Conservation (phyloP, 2,329 filamentous ascomycete species). For the Beauveria caledonica region DNA sequence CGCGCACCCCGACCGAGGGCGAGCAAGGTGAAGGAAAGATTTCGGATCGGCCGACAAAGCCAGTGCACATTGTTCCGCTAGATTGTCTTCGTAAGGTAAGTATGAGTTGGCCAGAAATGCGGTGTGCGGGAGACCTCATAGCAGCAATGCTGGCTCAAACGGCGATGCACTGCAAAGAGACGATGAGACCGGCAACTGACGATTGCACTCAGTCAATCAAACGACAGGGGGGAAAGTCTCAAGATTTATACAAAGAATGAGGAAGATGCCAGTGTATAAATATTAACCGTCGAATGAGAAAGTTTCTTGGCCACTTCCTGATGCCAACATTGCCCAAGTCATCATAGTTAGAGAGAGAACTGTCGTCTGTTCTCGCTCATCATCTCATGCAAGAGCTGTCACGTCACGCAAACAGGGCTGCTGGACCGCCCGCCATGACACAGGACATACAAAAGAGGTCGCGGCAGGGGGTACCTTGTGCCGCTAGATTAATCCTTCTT, state of each 20-base stretch:
- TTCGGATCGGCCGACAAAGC: background rate
- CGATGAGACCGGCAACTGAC: no score
- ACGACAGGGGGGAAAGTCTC: no score
- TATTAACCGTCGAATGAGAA: no score
- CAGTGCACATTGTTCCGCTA: background rate
- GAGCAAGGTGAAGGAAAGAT: background rate
- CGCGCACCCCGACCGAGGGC: background rate
- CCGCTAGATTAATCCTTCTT: background rate
- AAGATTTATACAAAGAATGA: background rate
- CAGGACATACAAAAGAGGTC: background rate
- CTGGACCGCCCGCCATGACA: background rate
- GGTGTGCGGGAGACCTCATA: background rate
- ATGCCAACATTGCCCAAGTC: no score
- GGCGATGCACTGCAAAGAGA: background rate
- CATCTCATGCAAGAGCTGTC: background rate
- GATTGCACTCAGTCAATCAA: no score
- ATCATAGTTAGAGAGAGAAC: no score
- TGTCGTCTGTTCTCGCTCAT: constrained; percentile 1
- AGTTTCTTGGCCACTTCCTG: background rate
- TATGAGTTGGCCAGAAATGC: background rate
- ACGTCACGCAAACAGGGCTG: constrained; percentile 1
- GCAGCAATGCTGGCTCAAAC: background rate
- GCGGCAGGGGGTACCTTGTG: background rate
- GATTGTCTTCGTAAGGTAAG: no score
- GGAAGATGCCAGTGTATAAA: no score